Conservation (phyloP, 2,329 filamentous ascomycete species). For the Aphanocladium album region DNA sequence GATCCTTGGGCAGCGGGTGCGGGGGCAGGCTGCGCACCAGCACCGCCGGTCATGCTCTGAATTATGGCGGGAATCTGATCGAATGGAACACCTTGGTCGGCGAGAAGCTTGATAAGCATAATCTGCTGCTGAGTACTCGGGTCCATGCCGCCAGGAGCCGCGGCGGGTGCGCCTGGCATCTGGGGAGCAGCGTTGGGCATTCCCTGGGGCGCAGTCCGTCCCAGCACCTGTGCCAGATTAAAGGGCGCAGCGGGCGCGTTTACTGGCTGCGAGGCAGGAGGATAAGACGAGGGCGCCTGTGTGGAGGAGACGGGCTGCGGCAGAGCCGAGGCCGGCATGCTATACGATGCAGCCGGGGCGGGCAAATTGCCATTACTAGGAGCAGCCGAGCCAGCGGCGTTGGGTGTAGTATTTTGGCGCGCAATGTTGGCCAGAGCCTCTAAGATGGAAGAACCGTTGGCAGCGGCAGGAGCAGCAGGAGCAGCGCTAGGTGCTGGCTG, state of each 20-base stretch:
- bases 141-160: constrained; percentile 35
- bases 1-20: constrained; percentile 37
- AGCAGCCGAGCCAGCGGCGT: constrained; percentile 38
- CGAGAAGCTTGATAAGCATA: constrained; percentile 67
- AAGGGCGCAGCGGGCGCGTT: constrained; percentile 48
- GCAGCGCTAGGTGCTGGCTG: constrained; percentile 12
- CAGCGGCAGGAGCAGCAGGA: constrained; percentile 33
- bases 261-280: constrained; percentile 52
- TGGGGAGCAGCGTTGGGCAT: constrained; percentile 24
- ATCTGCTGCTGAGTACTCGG: constrained; percentile 64
- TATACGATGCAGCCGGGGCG: constrained; percentile 41
- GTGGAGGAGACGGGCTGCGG: constrained; percentile 27
- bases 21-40: constrained; percentile 31
- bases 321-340: constrained; percentile 28
- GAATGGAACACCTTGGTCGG: constrained; percentile 68
- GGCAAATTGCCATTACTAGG: constrained; percentile 34
- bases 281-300: constrained; percentile 31
- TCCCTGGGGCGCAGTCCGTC: constrained; percentile 29
- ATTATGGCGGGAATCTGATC: constrained; percentile 66
- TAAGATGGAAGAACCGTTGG: constrained; percentile 58
- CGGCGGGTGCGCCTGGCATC: constrained; percentile 30
- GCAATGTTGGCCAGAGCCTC: constrained; percentile 77
- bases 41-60: constrained; percentile 44
- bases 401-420: constrained; percentile 52
- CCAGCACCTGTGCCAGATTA: constrained; percentile 29